phyloP scores from a whole-genome alignment of 1,284 basidiomycete species.

The Termitomyces sp. region DNA sequence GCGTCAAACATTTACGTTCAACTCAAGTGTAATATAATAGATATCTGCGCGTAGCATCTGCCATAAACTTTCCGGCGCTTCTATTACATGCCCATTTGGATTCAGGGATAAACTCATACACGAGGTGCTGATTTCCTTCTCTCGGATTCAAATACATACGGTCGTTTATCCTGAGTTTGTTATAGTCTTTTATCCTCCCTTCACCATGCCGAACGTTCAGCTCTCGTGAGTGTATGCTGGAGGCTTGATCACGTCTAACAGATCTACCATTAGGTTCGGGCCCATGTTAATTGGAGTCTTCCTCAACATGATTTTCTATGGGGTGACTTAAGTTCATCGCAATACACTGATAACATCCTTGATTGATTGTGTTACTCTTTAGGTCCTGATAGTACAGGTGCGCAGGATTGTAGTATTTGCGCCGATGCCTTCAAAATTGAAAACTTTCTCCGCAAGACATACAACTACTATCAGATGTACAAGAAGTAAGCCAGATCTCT shows the following conservation, averaged over 20 bases:
- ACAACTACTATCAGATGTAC: constrained; percentile 26
- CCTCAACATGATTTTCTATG: constrained; percentile 27
- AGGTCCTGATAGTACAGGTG: constrained; percentile 26
- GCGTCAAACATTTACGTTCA: no score
- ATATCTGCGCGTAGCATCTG: no score
- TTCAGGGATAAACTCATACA: no score
- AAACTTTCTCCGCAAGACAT: constrained; percentile 16
- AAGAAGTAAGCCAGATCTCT: constrained; percentile 16
- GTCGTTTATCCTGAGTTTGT: neutral
- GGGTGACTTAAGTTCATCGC: constrained; percentile 6
- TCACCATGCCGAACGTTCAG: constrained; percentile 17
- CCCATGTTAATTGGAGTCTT: constrained; percentile 28
- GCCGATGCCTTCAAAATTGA: neutral
- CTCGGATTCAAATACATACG: neutral
- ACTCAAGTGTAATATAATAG: no score
- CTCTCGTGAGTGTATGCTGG: constrained; percentile 9
- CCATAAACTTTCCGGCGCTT: no score
- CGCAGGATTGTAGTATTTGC: neutral
- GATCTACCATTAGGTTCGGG: constrained; percentile 21
- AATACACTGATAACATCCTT: neutral
- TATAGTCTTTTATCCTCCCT: neutral
- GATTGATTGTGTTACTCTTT: neutral
- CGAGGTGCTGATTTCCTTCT: neutral
- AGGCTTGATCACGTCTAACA: neutral
- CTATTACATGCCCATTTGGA: no score